Evolutionary conservation across 805 yeast genomes (phyloP).

Genomic region (Lipomyces starkeyi): DNA sequence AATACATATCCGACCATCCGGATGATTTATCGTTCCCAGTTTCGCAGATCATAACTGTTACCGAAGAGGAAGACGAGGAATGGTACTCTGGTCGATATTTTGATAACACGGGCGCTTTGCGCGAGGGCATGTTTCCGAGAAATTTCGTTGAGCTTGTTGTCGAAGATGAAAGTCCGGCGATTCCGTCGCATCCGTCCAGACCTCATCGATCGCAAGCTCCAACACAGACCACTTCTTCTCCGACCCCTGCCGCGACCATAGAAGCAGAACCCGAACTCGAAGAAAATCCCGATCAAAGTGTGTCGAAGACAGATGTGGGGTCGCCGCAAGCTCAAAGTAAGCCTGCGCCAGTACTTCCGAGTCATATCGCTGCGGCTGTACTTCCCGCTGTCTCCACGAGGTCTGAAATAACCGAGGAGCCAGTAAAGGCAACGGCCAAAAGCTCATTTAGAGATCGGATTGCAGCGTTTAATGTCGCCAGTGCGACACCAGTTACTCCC

Average conservation of each 20-base stretch:
- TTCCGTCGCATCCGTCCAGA: constrained; percentile 29
- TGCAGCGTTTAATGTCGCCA: constrained; percentile 56
- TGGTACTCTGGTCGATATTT: constrained; percentile 80
- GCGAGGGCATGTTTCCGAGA: constrained; percentile 84
- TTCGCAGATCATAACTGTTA: constrained; percentile 76
- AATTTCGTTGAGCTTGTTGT: constrained; percentile 65
- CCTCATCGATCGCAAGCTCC: constrained; percentile 4
- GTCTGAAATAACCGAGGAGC: neutral
- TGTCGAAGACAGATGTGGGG: neutral
- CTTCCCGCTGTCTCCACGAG: constrained; percentile 1
- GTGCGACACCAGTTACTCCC: constrained; percentile 52
- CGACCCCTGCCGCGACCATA: neutral
- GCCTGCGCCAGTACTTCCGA: neutral
- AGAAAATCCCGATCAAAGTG: neutral
- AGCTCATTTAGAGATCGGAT: constrained; percentile 54
- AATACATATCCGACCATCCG: constrained; percentile 71
- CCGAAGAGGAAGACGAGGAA: constrained; percentile 83
- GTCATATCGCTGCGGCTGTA: neutral
- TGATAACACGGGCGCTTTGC: constrained; percentile 52
- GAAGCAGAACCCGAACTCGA: neutral
- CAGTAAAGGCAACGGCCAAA: constrained; percentile 11
- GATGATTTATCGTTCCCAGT: constrained; percentile 79
- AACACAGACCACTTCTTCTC: neutral
- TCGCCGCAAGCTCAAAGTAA: constrained; percentile 5
- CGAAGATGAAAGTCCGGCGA: constrained; percentile 33